These are phyloP conservation scores for Populus tremula DNA, from an alignment of 345 rosid species.

Conservation along the genomic window DNA sequence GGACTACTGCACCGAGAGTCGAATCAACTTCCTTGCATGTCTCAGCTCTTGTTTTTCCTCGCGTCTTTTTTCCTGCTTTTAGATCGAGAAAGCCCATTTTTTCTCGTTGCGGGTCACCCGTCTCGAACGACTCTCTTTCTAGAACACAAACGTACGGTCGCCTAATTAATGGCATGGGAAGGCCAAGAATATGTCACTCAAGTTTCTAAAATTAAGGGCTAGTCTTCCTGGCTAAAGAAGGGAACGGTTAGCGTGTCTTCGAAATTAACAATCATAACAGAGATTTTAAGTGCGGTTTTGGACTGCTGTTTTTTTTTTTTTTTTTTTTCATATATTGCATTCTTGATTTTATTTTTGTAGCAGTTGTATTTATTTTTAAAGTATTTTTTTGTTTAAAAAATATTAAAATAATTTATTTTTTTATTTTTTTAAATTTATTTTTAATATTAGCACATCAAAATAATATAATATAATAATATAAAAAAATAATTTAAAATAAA, in stretches of 20 bases:
- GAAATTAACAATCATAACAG: not conserved
- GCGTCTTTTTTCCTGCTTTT: not conserved
- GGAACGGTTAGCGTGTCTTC: not conserved
- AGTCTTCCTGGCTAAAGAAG: not conserved
- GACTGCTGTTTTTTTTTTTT: no score
- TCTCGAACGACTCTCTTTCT: slow-evolving; percentile 35
- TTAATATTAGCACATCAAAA: no score
- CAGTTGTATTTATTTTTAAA: no score
- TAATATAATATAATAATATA: no score
- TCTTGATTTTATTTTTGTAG: no score
- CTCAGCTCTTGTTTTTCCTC: not conserved
- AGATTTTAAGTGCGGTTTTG: not conserved
- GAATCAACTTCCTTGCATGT: not conserved
- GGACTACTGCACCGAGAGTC: slow-evolving; percentile 15
- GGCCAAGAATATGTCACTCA: no score
- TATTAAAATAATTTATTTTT: no score
- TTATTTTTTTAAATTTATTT: no score
- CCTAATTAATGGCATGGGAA: not conserved
- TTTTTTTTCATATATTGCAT: no score
- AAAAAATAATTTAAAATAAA: no score
- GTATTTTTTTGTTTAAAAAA: no score
- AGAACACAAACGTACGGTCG: not conserved
- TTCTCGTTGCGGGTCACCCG: slow-evolving; percentile 43
- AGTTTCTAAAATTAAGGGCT: not conserved
- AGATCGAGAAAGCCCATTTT: slow-evolving; percentile 10